A percentile compares a stretch with the other conserved stretches of the same genome.
These are phyloP conservation scores for Colletotrichum zoysiae DNA, from an alignment of 2,329 filamentous ascomycete genomes.

Conservation along the genomic window DNA sequence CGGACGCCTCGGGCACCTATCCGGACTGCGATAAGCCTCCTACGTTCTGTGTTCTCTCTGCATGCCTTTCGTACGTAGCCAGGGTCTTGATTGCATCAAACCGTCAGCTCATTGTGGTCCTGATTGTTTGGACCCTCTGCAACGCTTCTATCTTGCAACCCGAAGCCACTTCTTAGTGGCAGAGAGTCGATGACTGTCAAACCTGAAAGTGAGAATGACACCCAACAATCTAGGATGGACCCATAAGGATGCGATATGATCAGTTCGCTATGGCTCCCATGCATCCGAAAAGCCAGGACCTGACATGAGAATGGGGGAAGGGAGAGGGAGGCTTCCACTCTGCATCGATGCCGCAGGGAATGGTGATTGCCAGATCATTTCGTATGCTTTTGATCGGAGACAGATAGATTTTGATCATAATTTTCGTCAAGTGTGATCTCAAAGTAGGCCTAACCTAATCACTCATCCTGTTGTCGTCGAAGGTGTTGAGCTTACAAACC, in stretches of 20 bases:
- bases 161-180: not conserved
- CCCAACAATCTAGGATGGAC: not conserved
- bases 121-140: not conserved
- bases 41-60: too few relatives aligned
- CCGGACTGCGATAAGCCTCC: not conserved
- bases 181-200: not conserved
- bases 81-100: not conserved
- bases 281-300: not conserved
- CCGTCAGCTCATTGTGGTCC: not conserved
- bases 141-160: not conserved
- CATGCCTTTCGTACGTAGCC: not conserved
- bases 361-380: too few relatives aligned
- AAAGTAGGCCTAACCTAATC: not conserved
- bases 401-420: too few relatives aligned
- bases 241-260: not conserved
- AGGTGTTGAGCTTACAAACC: not conserved
- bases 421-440: not conserved
- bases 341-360: not conserved
- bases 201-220: not conserved
- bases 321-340: too few relatives aligned
- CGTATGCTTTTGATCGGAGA: not conserved
- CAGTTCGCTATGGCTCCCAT: not conserved
- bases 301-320: not conserved
- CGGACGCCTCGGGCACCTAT: not conserved
- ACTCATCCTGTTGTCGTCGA: not conserved